Evolutionary conservation across 768 basidiomycete genomes (phyloP).

Genomic region (Lactarius sp.): DNA sequence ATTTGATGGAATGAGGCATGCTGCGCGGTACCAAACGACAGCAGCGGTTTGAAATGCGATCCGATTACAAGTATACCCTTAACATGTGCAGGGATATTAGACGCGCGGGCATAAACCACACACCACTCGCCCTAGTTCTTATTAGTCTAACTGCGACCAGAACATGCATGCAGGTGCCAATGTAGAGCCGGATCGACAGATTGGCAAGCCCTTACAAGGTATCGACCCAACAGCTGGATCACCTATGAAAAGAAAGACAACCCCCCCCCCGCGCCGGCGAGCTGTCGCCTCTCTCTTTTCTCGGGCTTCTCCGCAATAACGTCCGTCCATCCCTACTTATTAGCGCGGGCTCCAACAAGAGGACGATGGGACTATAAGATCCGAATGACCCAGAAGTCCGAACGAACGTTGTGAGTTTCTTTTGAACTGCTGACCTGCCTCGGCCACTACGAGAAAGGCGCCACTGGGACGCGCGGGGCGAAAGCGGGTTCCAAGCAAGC

Average conservation of each 20-base stretch:
- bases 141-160: neutral
- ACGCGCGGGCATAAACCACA: neutral
- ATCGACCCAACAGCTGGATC: neutral
- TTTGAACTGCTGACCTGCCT: neutral
- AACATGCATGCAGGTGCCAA: neutral
- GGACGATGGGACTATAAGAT: neutral
- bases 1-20: conserved; percentile 3
- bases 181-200: neutral
- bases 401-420: conserved; percentile 1
- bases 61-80: conserved; percentile 11
- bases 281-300: neutral
- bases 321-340: neutral
- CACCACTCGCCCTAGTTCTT: no score
- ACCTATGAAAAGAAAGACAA: no score
- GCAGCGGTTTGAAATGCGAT: conserved; percentile 6
- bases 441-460: neutral
- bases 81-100: neutral
- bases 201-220: neutral
- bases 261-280: neutral
- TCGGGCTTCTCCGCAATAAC: neutral
- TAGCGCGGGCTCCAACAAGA: conserved; percentile 2
- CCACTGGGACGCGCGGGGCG: neutral
- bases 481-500: neutral
- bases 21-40: neutral
- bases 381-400: neutral